Evolutionary conservation across 352 stramenopile species (phyloP), one percentile per base, ranked within the genome.

Genomic region (Phytophthora ramorum): DNA sequence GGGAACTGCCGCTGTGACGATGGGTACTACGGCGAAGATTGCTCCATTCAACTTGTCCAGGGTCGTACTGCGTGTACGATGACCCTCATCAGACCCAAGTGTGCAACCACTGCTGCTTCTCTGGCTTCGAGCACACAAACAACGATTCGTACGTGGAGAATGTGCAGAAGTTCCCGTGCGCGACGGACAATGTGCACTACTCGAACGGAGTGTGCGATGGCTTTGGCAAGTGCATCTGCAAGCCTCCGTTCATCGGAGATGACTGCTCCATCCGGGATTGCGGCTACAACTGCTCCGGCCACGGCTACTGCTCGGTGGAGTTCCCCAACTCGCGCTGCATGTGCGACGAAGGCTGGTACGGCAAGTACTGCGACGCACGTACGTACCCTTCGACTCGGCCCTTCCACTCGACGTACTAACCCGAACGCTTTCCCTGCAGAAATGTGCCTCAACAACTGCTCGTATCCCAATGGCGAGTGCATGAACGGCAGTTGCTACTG

Each of bases 401-500:
- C 9, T 61, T 12, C 38, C 28, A 7, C 17, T 57, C 24, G 28
- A 34, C 26, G 3, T 17, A 16, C 49, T 54, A 40, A 28, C 32
- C 38, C 35, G 19, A 47, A 28, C 3, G 2, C 38, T 14, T 44
- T 43, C 17, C 7, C 32, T 30, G 19, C 30, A 90, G 73, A 90
- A 50, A 85, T 98, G 69, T 99, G 96, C 61, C 73, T 99, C 17
- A 98, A 99, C 76, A 99, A 99, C 71, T 99, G 97, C 71, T 97
- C 90, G 54, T 99, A 97, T 59, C 97, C 97, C 19, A 98, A 99
- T 66, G 97, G 97, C 40, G 69, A 89, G 32, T 99, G 97, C 57
- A 64, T 98, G 63, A 93, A 90, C 58, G 83, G 97, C 4, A 79
- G 70, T 35, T 99, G 97, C 83, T 90, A 76, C 54, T 99, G 97